Evolutionary conservation across 106 monocot species (phyloP), one percentile per base, ranked within the genome.

Genomic region (Acanthochlamys bracteata): DNA sequence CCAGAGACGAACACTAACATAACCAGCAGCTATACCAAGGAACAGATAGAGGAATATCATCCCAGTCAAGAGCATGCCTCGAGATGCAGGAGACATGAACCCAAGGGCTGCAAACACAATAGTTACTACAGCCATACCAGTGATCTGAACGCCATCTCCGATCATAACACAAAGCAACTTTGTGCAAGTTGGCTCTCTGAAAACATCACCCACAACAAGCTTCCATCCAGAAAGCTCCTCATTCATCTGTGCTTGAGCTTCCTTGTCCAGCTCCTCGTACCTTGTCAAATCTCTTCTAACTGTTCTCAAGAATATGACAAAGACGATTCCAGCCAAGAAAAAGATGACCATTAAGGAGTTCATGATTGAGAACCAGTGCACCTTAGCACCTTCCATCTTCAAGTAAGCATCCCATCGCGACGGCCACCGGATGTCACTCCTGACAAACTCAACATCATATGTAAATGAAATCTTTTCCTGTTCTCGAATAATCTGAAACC

Each of bases 291-390:
- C 86, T 73, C 82, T 79, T 33, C 86, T 21, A 11, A 86, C 82
- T 6, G 86, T 82, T 59, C 86, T 78, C 59, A 82, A 66, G 70
- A 86, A 79, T 66, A 79, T 82, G 24, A 86, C 82, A 74, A 82
- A 82, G 6, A 82, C 82, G 20, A 86, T 86, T 21, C 82, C 81
- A 57, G 82, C 81, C 59, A 86, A 71, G 51, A 86, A 86, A 60
- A 78, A 73, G 65, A 86, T 86, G 17, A 86, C 82, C 86, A 86
- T 75, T 58, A 86, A 24, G 9, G 82, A 86, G 66, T 86, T 86
- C 86, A 86, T 76, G 41, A 86, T 82, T 3, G 82, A 86, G 67
- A 86, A 86, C 86, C 86, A 86, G 22, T 86, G 86, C 7, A 82
- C 76, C 27, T 75, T 78, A 2, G 78, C 72, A 59, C 86, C 82